Evolutionary conservation across 305 asterid species (phyloP).

Genomic region (Lippia alba): DNA sequence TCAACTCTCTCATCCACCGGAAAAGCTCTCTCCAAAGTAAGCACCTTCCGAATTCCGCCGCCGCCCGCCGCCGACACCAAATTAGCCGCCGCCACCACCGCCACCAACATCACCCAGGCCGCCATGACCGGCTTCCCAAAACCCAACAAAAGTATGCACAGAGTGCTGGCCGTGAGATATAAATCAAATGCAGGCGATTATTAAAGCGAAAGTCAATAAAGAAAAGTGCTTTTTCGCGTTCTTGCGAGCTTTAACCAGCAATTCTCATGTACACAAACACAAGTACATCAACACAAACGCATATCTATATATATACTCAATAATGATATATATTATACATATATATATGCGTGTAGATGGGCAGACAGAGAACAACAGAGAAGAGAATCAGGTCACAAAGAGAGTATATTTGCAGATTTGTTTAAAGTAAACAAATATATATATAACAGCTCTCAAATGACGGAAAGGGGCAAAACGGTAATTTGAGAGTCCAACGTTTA

Average conservation of each 20-base stretch:
- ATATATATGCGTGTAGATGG: neutral
- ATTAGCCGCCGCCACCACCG: constrained; percentile 36
- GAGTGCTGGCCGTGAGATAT: neutral
- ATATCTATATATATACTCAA: neutral
- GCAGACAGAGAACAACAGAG: neutral
- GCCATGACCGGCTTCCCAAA: constrained; percentile 52
- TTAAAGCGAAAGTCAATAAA: constrained; percentile 15
- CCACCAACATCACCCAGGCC: constrained; percentile 33
- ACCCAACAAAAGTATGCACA: constrained; percentile 4
- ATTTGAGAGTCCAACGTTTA: too few relatives aligned
- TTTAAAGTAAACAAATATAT: neutral
- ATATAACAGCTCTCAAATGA: too few relatives aligned
- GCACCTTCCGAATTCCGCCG: constrained; percentile 47
- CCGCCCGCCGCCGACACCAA: constrained; percentile 44
- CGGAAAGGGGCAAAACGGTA: too few relatives aligned
- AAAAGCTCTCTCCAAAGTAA: constrained; percentile 68
- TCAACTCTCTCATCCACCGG: constrained; percentile 63
- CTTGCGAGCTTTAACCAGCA: constrained; percentile 15
- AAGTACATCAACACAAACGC: constrained; percentile 19
- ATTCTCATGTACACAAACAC: constrained; percentile 21
- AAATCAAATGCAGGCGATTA: constrained; percentile 18
- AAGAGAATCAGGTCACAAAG: constrained; percentile 11
- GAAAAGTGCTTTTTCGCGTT: constrained; percentile 14
- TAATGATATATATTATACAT: neutral
- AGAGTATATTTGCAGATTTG: constrained; percentile 9